Evolutionary conservation across 805 yeast genomes (phyloP), one percentile per base, ranked within the genome.

Genomic region (Kodamaea nitidulidarum): DNA sequence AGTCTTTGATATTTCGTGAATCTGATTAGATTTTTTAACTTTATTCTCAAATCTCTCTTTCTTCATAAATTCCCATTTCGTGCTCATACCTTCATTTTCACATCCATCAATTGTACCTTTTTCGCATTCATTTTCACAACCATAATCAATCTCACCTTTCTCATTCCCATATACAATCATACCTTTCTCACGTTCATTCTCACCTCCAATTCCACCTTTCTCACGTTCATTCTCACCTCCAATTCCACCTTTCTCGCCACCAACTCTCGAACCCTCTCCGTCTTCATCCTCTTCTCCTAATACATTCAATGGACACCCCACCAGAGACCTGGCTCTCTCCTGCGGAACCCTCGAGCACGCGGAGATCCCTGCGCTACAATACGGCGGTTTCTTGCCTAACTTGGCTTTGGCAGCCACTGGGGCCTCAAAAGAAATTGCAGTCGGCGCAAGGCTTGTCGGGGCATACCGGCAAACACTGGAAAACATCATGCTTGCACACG

Each of bases 401-500:
- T 30, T 30, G 20, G 32, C 32, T n/a, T 30, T 30, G 32, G 32
- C 21, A 9, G 32, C 32, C 20, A 30, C 32, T 15, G 32, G 32
- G 15, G 32, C 32, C 3, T 12, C 32, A 30, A 30, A 17, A 15
- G 30, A n/a, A 24, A 27, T 14, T n/a, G 32, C 25, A 18, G 36
- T 15, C n/a, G 29, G 29, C 5, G 29, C 30, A 20, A 14, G 29
- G 18, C 16, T 15, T 18, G 24, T 30, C 4, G 32, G 32, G 21
- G 21, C 21, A 21, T 16, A 15, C 12, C 12, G 32, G 20, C 22
- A 17, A 30, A 16, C 16, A 16, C 32, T 7, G 12, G 32, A 20
- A 30, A 30, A 30, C 32, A 16, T 20, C 20, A 30, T 16, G 32
- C 14, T 18, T 15, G 26, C 42, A 17, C 36, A 32, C 44, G 48